Conservation (phyloP, 176 grass and related monocot species). For the Phyllostachys edulis region DNA sequence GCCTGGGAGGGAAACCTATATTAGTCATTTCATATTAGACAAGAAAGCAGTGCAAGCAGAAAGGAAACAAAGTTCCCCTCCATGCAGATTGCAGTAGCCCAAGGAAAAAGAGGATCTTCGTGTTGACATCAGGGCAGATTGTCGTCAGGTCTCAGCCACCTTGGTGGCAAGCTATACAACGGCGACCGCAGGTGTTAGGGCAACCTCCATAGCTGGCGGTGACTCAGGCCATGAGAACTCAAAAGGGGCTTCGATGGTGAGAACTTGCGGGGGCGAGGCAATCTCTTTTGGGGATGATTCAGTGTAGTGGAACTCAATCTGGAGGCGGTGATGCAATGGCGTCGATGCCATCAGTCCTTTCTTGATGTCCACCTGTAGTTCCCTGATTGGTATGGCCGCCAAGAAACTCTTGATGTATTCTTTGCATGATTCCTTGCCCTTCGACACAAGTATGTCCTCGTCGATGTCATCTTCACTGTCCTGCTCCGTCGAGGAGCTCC, state of each 20-base stretch:
- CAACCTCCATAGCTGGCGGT: slow-evolving; percentile 14
- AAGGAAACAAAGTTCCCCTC: slow-evolving; percentile 17
- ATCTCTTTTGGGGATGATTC: slow-evolving; percentile 27
- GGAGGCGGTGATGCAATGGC: slow-evolving; percentile 64
- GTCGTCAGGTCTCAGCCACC: not conserved
- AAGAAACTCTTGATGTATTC: slow-evolving; percentile 90
- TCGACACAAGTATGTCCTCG: slow-evolving; percentile 29
- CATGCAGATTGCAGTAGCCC: not conserved
- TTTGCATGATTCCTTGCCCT: slow-evolving; percentile 72
- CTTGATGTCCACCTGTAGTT: slow-evolving; percentile 68
- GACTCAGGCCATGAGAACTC: slow-evolving; percentile 56
- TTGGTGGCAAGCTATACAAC: slow-evolving; percentile 32
- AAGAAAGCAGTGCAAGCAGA: not conserved
- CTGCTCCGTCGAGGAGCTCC: slow-evolving; percentile 25
- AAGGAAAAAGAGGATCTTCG: slow-evolving; percentile 23
- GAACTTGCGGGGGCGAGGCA: not conserved
- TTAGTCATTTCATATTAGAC: slow-evolving; percentile 37
- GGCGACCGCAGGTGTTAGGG: slow-evolving; percentile 9
- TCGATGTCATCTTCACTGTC: slow-evolving; percentile 28
- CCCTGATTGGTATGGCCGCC: slow-evolving; percentile 71
- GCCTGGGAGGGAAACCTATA: not conserved
- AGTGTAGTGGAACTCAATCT: slow-evolving; percentile 88
- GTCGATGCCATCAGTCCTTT: slow-evolving; percentile 47
- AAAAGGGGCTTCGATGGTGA: slow-evolving; percentile 14
- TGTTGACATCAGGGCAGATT: not conserved